Evolutionary conservation across 78 protist genomes (phyloP).

Genomic region (Monocercomonoides exilis): DNA sequence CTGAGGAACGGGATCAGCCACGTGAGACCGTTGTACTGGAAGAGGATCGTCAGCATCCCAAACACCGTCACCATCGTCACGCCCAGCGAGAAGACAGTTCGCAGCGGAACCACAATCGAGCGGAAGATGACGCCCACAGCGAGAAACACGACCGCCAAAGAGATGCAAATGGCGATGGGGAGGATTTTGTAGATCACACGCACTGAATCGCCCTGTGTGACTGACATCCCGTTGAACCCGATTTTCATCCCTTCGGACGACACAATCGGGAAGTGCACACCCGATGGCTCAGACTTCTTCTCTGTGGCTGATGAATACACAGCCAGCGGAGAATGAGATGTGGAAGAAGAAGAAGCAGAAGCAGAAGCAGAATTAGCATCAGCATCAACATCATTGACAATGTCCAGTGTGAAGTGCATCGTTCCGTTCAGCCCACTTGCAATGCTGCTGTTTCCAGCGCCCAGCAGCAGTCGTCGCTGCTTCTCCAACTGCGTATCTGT

Average conservation of each 20-base stretch:
- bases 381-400: background rate
- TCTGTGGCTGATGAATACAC: too few relatives aligned
- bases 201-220: background rate
- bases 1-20: background rate
- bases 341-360: background rate
- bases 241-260: background rate
- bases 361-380: background rate
- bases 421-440: too few relatives aligned
- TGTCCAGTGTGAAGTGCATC: background rate
- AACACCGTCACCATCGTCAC: slow-evolving; percentile 19
- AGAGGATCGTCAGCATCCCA: slow-evolving; percentile 22
- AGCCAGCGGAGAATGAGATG: background rate
- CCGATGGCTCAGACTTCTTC: background rate
- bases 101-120: slow-evolving; percentile 40
- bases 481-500: background rate
- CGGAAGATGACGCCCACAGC: slow-evolving; percentile 30
- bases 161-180: background rate
- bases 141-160: slow-evolving; percentile 22
- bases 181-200: background rate
- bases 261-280: background rate
- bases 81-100: slow-evolving; percentile 8
- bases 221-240: background rate
- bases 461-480: background rate
- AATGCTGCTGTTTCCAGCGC: too few relatives aligned
- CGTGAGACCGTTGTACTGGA: slow-evolving; percentile 30